Conservation (phyloP, 2,329 filamentous ascomycete genomes). For the Phialocephala subalpina region DNA sequence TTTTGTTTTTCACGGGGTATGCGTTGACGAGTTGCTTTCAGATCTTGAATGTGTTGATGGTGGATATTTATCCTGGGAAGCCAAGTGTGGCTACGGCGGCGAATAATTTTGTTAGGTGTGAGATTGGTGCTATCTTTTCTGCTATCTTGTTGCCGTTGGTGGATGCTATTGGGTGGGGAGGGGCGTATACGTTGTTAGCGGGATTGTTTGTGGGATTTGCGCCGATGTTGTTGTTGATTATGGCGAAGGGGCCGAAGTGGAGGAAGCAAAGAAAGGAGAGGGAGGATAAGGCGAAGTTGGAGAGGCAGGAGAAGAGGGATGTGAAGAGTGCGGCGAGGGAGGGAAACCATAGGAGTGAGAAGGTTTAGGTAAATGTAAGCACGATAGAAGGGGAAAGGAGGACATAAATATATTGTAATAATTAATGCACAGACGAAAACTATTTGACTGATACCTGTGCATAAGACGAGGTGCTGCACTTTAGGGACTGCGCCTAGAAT, state of each 20-base stretch:
- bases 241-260: slow-evolving; percentile 54
- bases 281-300: slow-evolving; percentile 23
- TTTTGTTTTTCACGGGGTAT: slow-evolving; percentile 56
- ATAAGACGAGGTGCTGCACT: no score
- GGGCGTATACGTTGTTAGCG: slow-evolving; percentile 59
- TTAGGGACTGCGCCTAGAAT: no score
- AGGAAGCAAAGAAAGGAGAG: slow-evolving; percentile 45
- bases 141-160: slow-evolving; percentile 63
- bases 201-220: slow-evolving; percentile 26
- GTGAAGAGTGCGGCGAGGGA: not conserved
- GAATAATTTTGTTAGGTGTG: slow-evolving; percentile 63
- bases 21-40: slow-evolving; percentile 62
- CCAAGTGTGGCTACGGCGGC: slow-evolving; percentile 63
- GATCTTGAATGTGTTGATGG: slow-evolving; percentile 58
- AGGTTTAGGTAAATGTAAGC: not conserved
- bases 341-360: not conserved
- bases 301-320: slow-evolving; percentile 10
- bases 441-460: no score
- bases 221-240: slow-evolving; percentile 51
- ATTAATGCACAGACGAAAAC: no score
- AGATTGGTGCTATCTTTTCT: slow-evolving; percentile 61
- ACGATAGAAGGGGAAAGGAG: not conserved
- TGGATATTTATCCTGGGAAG: slow-evolving; percentile 57
- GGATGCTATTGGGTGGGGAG: slow-evolving; percentile 56
- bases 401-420: no score